Base-by-base conservation (phyloP, 805 yeast genomes). In the Ogataea methanolica region DNA sequence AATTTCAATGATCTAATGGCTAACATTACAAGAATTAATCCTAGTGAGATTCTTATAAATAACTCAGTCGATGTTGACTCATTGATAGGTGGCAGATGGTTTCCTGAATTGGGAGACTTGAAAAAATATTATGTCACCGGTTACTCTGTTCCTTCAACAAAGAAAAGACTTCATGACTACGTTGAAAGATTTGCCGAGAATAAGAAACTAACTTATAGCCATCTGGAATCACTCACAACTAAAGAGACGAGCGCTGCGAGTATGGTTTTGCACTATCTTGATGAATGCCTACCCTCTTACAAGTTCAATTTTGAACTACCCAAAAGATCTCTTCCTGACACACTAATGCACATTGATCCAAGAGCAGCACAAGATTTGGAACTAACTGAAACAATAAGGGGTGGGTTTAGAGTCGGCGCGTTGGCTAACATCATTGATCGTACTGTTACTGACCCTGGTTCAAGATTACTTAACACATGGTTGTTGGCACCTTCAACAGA, bases 391-490 rank as follows among this genome's bases (percentile, higher is more conserved):
- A 82, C 88, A 0, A 75, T 80, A 6, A 66, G 87, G 47, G 76
- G 78, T 9, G 74, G 76, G 14, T 74, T 79, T 15, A 69, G 65
- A n/a, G 74, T 73, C 7, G 96, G 96, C 0, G 82, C 96, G 0
- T 64, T 92, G 21, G 69, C 88, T 5, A 77, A 80, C n/a, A 75
- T 85, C 0, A 76, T 94, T 3, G 78, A 80, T 48, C 69, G 85
- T 44, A 92, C 98, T 0, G 79, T 78, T 3, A 89, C 98, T 0
- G 74, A 83, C 1, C 82, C 94, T 0, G 98, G 98, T 0, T 70
- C 96, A 0, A 70, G 98, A 38, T 59, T 86, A n/a, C 67, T 94
- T 12, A 77, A 83, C 7, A 82, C 83, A 44, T 89, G 97, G 97
- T 67, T 92, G 5, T 74, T 87, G 23, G 80, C 88, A 2, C 99